Evolutionary conservation across 805 yeast genomes (phyloP).

Genomic region (Ogataea wickerhamii): DNA sequence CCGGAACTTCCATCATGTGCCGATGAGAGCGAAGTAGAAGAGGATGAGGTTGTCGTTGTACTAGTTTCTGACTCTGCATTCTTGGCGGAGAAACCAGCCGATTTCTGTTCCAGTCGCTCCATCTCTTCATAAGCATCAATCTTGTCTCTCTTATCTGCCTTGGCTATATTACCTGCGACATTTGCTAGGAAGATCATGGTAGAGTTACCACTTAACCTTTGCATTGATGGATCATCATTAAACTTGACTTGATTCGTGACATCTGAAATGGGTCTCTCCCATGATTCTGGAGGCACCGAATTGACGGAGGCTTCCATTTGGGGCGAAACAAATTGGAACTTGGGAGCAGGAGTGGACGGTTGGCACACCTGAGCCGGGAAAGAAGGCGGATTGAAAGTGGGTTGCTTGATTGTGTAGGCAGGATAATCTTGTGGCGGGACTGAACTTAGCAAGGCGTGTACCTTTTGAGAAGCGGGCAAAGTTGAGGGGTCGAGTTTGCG

Average conservation of each 20-base stretch:
- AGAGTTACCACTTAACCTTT: constrained; percentile 27
- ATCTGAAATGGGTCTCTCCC: background rate
- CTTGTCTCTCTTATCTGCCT: constrained; percentile 61
- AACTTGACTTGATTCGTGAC: background rate
- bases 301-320: background rate
- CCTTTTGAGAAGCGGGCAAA: background rate
- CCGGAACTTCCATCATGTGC: background rate
- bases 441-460: background rate
- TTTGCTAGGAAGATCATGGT: constrained; percentile 71
- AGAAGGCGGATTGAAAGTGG: background rate
- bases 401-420: background rate
- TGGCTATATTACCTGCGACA: constrained; percentile 74
- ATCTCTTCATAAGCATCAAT: constrained; percentile 51
- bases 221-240: background rate
- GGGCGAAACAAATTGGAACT: too few species aligned
- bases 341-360: background rate
- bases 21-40: constrained; percentile 1
- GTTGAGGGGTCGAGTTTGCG: background rate
- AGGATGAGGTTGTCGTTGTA: constrained; percentile 12
- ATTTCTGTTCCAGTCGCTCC: constrained; percentile 40
- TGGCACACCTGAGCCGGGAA: background rate
- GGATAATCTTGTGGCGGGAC: background rate
- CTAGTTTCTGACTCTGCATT: background rate
- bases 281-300: background rate
- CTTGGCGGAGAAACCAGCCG: background rate